These are phyloP conservation scores for Calocera viscosa DNA, from an alignment of 768 basidiomycete genomes.

Conservation along the genomic window DNA sequence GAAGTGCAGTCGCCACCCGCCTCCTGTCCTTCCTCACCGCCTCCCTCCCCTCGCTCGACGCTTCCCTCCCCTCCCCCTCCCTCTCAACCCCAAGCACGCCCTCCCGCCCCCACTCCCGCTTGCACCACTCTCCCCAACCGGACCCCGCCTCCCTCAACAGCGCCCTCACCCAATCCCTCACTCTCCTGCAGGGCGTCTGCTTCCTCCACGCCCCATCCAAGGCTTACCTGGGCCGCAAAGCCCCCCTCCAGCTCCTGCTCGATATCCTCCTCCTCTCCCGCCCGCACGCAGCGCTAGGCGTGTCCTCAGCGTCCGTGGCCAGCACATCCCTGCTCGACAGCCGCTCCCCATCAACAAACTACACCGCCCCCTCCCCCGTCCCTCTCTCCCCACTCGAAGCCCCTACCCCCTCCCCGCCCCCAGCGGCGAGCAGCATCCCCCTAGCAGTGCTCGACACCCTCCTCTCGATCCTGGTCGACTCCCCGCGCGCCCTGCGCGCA, in stretches of 20 bases:
- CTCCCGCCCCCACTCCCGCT: neutral
- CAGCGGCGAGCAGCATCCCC: slow-evolving; percentile 33
- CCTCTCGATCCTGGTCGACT: slow-evolving; percentile 80
- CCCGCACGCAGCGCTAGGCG: neutral
- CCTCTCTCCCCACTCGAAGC: slow-evolving; percentile 1
- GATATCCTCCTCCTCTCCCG: slow-evolving; percentile 41
- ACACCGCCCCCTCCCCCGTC: slow-evolving; percentile 13
- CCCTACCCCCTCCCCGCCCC: slow-evolving; percentile 17
- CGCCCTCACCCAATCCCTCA: slow-evolving; percentile 48
- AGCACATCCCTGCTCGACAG: neutral
- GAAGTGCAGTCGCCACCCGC: slow-evolving; percentile 49
- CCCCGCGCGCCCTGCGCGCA: slow-evolving; percentile 53
- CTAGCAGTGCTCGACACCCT: slow-evolving; percentile 71
- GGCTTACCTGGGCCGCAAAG: slow-evolving; percentile 50
- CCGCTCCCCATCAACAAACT: slow-evolving; percentile 8
- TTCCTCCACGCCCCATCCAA: slow-evolving; percentile 61
- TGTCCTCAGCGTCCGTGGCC: slow-evolving; percentile 28
- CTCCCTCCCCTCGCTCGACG: slow-evolving; percentile 22
- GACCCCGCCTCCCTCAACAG: slow-evolving; percentile 34
- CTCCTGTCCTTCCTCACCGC: slow-evolving; percentile 49
- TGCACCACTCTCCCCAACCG: slow-evolving; percentile 17
- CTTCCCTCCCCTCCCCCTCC: slow-evolving; percentile 26
- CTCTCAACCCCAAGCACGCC: neutral
- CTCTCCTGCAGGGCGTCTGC: slow-evolving; percentile 62
- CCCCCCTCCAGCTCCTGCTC: slow-evolving; percentile 60